phyloP scores from a whole-genome alignment of 139 green algal species.

The Micractinium sp. region DNA sequence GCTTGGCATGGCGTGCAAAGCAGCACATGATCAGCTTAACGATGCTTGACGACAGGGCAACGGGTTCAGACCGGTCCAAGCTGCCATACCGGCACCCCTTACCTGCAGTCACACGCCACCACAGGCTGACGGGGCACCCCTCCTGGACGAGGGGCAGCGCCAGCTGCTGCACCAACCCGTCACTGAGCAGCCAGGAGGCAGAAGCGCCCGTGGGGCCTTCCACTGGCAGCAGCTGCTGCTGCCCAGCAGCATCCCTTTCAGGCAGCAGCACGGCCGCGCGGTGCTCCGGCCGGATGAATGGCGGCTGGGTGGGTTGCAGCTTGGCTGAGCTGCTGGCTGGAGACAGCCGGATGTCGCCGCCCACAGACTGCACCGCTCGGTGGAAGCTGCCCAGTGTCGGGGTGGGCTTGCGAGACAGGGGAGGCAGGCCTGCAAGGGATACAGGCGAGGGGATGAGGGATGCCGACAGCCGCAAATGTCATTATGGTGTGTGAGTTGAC shows the following conservation, averaged over 20 bases:
- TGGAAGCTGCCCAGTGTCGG: not conserved
- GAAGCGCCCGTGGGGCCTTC: not conserved
- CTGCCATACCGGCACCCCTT: not conserved
- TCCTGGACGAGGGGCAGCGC: conserved; percentile 38
- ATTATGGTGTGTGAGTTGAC: too few species aligned
- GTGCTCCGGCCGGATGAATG: conserved; percentile 8
- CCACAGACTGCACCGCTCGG: not conserved
- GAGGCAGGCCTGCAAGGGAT: not conserved
- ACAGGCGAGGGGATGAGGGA: too few species aligned
- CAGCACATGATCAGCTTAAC: too few species aligned
- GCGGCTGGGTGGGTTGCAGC: not conserved
- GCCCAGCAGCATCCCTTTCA: not conserved
- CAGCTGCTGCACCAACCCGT: conserved; percentile 6
- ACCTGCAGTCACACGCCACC: conserved; percentile 50
- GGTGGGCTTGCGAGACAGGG: not conserved
- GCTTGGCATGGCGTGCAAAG: not conserved
- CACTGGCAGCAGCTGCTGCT: not conserved
- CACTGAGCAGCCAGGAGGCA: conserved; percentile 12
- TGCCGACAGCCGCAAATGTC: too few species aligned
- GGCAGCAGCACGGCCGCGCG: not conserved
- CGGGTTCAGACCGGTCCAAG: not conserved
- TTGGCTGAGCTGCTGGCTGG: not conserved
- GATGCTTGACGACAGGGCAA: too few species aligned
- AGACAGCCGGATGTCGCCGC: conserved; percentile 1
- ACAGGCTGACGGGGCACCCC: conserved; percentile 14